Percentiles rank a stretch among this genome's conserved stretches.
These are phyloP conservation scores for Candolleomyces aberdarensis DNA, from an alignment of 768 basidiomycete genomes.

Conservation along the genomic window DNA sequence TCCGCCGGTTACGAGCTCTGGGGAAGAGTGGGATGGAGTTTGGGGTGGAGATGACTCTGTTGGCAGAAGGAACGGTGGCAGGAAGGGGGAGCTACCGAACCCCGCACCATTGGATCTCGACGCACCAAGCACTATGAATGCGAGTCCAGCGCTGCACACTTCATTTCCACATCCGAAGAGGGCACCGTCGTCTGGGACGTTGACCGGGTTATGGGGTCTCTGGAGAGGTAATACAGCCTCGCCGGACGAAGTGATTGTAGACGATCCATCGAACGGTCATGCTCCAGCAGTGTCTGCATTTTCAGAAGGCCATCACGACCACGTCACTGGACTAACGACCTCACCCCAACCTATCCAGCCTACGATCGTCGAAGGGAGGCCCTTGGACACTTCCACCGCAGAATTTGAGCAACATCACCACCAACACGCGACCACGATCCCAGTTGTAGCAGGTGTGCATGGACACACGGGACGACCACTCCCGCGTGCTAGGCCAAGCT, in stretches of 20 bases:
- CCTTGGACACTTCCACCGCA: not conserved
- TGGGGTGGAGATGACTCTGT: not conserved
- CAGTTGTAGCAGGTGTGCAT: not conserved
- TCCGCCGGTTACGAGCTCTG: not conserved
- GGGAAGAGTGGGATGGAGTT: not conserved
- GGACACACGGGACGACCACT: constrained; percentile 1
- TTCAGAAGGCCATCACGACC: no score
- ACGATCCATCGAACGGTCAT: no score
- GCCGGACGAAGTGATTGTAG: not conserved
- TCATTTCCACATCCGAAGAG: not conserved
- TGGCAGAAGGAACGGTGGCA: not conserved
- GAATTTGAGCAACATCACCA: not conserved
- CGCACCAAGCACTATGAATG: no score
- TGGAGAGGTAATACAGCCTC: not conserved
- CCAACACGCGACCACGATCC: not conserved
- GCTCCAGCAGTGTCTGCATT: no score
- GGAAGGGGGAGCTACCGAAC: not conserved
- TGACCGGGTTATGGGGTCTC: not conserved
- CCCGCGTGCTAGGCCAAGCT: constrained; percentile 2
- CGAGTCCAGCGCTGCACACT: no score
- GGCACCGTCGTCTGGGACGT: not conserved
- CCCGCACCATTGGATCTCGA: no score
- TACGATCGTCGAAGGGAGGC: not conserved
- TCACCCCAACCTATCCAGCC: not conserved
- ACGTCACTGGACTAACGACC: not conserved